A percentile compares a stretch with the other conserved stretches of the same genome.
These are phyloP conservation scores for Casaregolazyma suthepensis DNA, from an alignment of 1,139 yeast genomes.

Conservation along the genomic window DNA sequence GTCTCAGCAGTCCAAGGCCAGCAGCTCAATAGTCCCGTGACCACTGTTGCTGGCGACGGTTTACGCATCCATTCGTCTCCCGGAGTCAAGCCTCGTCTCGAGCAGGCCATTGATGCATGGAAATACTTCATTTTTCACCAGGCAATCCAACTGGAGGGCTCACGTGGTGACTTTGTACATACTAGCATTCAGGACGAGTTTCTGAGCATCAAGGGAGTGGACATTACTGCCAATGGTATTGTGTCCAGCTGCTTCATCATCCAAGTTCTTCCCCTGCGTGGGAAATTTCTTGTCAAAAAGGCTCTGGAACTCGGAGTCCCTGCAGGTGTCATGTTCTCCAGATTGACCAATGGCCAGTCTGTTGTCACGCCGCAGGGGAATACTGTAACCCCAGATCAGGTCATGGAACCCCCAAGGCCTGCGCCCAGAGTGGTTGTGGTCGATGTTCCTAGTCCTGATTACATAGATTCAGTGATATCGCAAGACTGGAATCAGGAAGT, in stretches of 20 bases:
- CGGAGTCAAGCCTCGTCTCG: constrained; percentile 30
- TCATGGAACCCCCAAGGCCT: constrained; percentile 53
- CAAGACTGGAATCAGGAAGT: constrained; percentile 23
- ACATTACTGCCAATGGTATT: constrained; percentile 10
- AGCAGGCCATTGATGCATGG: constrained; percentile 71
- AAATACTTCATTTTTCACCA: constrained; percentile 81
- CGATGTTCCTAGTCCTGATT: constrained; percentile 61
- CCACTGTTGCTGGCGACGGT: constrained; percentile 4
- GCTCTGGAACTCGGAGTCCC: constrained; percentile 69
- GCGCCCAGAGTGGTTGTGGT: constrained; percentile 60
- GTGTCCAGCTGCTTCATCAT: constrained; percentile 53
- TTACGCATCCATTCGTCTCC: constrained; percentile 4
- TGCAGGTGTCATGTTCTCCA: constrained; percentile 53
- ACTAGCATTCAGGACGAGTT: constrained; percentile 43
- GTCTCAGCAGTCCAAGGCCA: constrained; percentile 66
- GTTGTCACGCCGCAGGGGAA: constrained; percentile 58
- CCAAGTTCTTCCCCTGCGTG: constrained; percentile 62
- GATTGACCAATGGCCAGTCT: constrained; percentile 54
- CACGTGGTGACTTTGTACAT: constrained; percentile 32
- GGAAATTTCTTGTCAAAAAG: constrained; percentile 61
- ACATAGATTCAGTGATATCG: constrained; percentile 35
- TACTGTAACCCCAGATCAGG: constrained; percentile 60
- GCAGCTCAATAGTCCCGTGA: constrained; percentile 40
- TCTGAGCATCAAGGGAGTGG: constrained; percentile 50
- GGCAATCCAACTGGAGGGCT: constrained; percentile 52